Conservation (phyloP, 116 monocot genomes). For the Iris pallida region DNA sequence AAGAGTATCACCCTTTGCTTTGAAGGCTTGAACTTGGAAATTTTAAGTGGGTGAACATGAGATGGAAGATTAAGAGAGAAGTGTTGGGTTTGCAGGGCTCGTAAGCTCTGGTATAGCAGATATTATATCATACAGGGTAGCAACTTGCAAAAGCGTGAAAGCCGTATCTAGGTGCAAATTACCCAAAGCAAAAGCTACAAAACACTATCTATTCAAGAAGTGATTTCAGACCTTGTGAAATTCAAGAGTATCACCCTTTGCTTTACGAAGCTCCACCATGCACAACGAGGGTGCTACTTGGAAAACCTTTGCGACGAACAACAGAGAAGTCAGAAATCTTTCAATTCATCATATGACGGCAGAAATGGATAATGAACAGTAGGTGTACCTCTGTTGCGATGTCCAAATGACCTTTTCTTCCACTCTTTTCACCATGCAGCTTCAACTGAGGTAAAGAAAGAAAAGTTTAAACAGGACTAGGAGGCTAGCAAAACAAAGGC, state of each 20-base stretch:
- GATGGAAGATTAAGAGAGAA: too few relatives aligned
- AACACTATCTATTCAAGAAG: too few relatives aligned
- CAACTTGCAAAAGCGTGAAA: too few relatives aligned
- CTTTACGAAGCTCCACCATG: constrained; percentile 91
- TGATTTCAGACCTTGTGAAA: constrained; percentile 54
- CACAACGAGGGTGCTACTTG: constrained; percentile 76
- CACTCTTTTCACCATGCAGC: constrained; percentile 70
- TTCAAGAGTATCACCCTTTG: constrained; percentile 85
- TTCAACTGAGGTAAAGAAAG: constrained; percentile 52
- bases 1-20: too few relatives aligned
- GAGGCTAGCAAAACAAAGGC: not conserved
- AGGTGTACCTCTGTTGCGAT: constrained; percentile 72
- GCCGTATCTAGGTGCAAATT: too few relatives aligned
- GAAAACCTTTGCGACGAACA: constrained; percentile 51
- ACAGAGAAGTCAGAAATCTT: not conserved
- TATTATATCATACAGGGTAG: too few relatives aligned
- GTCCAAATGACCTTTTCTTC: constrained; percentile 81
- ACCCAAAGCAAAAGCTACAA: too few relatives aligned
- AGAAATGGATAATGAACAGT: not conserved
- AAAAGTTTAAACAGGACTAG: not conserved
- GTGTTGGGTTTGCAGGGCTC: too few relatives aligned
- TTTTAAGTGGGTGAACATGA: too few relatives aligned
- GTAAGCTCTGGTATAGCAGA: too few relatives aligned
- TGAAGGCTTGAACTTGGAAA: too few relatives aligned
- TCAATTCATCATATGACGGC: not conserved